Evolutionary conservation across 495 filamentous ascomycete species (phyloP), one percentile per base, ranked within the genome.

Genomic region (Lasiosphaeriaceae sp.): DNA sequence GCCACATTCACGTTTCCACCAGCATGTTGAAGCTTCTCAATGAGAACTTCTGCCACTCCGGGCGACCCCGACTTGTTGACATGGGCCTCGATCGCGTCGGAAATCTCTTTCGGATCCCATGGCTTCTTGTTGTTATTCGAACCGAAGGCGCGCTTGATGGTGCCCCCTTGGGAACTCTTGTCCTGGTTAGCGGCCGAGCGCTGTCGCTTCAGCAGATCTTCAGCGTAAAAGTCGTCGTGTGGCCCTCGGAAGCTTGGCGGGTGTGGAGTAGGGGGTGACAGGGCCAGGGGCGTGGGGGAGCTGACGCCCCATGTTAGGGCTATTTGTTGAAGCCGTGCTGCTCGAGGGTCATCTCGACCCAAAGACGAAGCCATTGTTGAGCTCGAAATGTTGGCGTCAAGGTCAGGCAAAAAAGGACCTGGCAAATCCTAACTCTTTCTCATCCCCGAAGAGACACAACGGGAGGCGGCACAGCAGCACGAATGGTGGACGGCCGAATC

Each of bases 81-180:
- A 39, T 77, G 75, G 41, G 65, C 65, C 21, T 71, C 56, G 37
- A 80, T 72, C 23, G 69, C 71, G 31, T 73, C 72, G 59, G 76
- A 75, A 17, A 80, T 70, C 52, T 80, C 76, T 41, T 68, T 70
- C 26, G 73, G 63, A 5, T 80, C 77, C 76, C 75, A 78, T 35
- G 75, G 69, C 57, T 77, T 78, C n/a, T 67, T 68, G 58, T 66
- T 74, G 3, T 73, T 69, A 55, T 68, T 74, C 1, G 74, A 71
- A 2, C 72, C 70, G 43, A 80, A 79, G 5, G 72, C 75, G 11
- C 74, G 70, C 31, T 70, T 73, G 22, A 80, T 59, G n/a, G n/a
- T n/a, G 12, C 66, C 55, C 19, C 66, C 69, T 51, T 75, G 73
- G 11, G 66, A 66, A 7, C 44, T 50, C 11, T 66, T 66, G 22